Evolutionary conservation across 2,329 filamentous ascomycete species (phyloP).

Genomic region (Metarhizium brunneum): DNA sequence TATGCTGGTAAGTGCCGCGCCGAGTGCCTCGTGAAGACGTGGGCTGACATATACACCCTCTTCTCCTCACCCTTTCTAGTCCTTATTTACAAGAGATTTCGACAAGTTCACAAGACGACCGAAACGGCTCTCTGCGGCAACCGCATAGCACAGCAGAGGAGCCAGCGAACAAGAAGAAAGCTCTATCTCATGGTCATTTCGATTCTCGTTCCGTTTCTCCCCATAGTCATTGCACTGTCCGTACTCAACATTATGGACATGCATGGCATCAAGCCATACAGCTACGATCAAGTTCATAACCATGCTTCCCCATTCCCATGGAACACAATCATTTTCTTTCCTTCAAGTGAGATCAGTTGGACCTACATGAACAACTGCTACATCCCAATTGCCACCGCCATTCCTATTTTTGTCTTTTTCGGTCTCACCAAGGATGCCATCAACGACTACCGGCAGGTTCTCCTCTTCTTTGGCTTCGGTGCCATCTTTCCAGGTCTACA

Average conservation of each 20-base stretch:
- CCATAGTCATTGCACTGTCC: slow-evolving; percentile 33
- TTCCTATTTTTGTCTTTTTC: slow-evolving; percentile 44
- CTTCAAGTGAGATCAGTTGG: slow-evolving; percentile 30
- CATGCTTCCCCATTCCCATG: slow-evolving; percentile 29
- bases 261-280: slow-evolving; percentile 23
- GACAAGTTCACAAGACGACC: slow-evolving; percentile 33
- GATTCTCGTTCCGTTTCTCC: slow-evolving; percentile 42
- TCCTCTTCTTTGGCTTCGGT: slow-evolving; percentile 33
- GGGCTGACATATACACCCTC: neutral
- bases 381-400: slow-evolving; percentile 35
- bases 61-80: slow-evolving; percentile 18
- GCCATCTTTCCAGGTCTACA: slow-evolving; percentile 32
- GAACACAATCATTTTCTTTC: slow-evolving; percentile 36
- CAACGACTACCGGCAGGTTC: slow-evolving; percentile 34
- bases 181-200: slow-evolving; percentile 47
- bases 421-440: slow-evolving; percentile 45
- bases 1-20: slow-evolving; percentile 36
- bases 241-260: slow-evolving; percentile 29
- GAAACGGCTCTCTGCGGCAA: slow-evolving; percentile 29
- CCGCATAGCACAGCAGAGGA: slow-evolving; percentile 30
- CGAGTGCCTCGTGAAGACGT: neutral
- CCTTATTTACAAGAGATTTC: slow-evolving; percentile 39
- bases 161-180: slow-evolving; percentile 38
- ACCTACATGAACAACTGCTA: slow-evolving; percentile 36
- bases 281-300: slow-evolving; percentile 33